A percentile compares a stretch with the other conserved stretches of the same genome.
Evolutionary conservation across 257 asterid species (phyloP).

Genomic region (Agastache rugosa): DNA sequence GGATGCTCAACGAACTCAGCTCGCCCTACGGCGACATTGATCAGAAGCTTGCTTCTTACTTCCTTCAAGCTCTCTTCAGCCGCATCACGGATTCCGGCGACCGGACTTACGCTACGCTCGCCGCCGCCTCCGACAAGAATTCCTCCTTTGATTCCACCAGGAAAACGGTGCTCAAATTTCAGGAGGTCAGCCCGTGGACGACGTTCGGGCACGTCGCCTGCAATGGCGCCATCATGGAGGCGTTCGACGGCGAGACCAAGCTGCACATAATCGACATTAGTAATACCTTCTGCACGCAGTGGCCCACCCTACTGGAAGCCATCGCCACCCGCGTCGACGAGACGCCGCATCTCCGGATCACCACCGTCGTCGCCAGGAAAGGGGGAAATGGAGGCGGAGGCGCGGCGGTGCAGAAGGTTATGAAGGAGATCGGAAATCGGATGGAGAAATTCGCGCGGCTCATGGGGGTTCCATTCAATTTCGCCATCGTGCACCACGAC

Average conservation of each 20-base stretch:
- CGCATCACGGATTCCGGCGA: constrained; percentile 90
- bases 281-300: constrained; percentile 93
- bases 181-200: constrained; percentile 95
- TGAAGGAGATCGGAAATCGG: constrained; percentile 82
- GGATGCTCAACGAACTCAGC: constrained; percentile 95
- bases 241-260: constrained; percentile 76
- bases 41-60: constrained; percentile 83
- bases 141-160: constrained; percentile 84
- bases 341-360: constrained; percentile 84
- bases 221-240: constrained; percentile 95
- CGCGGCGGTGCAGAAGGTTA: constrained; percentile 61
- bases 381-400: constrained; percentile 35
- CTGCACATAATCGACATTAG: constrained; percentile 82
- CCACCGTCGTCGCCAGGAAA: constrained; percentile 62
- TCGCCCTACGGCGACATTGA: constrained; percentile 90
- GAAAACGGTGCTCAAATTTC: constrained; percentile 73
- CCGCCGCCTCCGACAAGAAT: constrained; percentile 63
- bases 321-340: constrained; percentile 87
- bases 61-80: constrained; percentile 79
- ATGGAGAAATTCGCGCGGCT: constrained; percentile 96
- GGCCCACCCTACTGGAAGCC: constrained; percentile 98
- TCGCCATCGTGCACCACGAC: constrained; percentile 64
- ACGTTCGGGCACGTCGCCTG: constrained; percentile 92
- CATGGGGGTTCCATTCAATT: constrained; percentile 93
- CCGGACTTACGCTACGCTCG: constrained; percentile 52